Conservation (phyloP, 2,329 filamentous ascomycete genomes). For the Colletotrichum sp. region DNA sequence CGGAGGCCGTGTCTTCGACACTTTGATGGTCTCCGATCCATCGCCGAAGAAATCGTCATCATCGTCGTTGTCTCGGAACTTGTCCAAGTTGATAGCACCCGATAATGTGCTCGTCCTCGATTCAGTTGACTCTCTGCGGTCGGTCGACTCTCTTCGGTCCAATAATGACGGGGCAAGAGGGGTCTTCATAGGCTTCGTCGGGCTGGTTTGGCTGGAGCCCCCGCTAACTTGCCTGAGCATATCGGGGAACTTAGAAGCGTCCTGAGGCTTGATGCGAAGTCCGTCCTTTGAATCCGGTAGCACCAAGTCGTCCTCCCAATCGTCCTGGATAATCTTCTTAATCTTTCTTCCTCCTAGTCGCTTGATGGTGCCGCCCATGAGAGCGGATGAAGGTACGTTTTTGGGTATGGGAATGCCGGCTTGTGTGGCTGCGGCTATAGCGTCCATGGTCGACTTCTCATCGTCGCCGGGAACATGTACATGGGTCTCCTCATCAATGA, state of each 20-base stretch:
- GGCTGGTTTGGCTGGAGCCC: constrained; percentile 58
- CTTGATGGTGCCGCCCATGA: constrained; percentile 93
- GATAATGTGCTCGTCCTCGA: constrained; percentile 40
- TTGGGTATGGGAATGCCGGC: constrained; percentile 91
- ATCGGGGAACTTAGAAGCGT: constrained; percentile 69
- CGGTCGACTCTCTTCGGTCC: constrained; percentile 32
- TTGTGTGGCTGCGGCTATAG: constrained; percentile 84
- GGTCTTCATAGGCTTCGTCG: constrained; percentile 46
- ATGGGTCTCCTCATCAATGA: constrained; percentile 83
- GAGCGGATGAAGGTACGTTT: constrained; percentile 85
- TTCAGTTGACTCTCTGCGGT: constrained; percentile 32
- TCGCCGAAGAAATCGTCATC: constrained; percentile 70
- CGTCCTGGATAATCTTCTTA: constrained; percentile 76
- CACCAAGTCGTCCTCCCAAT: constrained; percentile 83
- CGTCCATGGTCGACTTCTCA: constrained; percentile 81
- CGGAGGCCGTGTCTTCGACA: constrained; percentile 61
- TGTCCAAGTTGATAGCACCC: constrained; percentile 63
- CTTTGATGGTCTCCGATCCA: constrained; percentile 70
- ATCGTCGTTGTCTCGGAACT: constrained; percentile 66
- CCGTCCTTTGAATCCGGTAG: constrained; percentile 64
- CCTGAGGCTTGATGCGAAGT: constrained; percentile 69
- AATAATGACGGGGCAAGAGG: constrained; percentile 32
- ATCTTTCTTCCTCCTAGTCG: constrained; percentile 79
- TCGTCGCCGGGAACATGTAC: constrained; percentile 85
- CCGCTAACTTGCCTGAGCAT: constrained; percentile 70